Conservation (phyloP, 2,329 filamentous ascomycete species). For the Colletotrichum viniferum region DNA sequence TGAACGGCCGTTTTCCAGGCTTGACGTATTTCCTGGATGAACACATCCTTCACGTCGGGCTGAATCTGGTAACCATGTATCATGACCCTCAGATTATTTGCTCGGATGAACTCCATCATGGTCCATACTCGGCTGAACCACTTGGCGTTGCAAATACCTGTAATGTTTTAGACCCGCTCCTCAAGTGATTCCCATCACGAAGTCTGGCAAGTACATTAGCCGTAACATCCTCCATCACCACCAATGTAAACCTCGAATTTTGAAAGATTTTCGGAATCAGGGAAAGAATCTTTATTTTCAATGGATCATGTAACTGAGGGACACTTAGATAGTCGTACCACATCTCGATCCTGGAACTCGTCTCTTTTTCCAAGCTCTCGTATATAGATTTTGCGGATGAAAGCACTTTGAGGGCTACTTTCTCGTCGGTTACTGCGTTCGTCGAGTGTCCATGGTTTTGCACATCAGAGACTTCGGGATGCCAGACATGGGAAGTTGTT, state of each 20-base stretch:
- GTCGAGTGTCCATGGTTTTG: neutral
- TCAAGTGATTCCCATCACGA: neutral
- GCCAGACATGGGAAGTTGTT: neutral
- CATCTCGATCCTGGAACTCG: neutral
- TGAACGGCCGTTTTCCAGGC: neutral
- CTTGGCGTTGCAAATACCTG: neutral
- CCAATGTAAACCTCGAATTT: neutral
- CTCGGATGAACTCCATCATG: neutral
- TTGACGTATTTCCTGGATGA: neutral
- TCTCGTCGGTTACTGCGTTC: neutral
- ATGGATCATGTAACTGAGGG: neutral
- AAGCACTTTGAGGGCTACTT: neutral
- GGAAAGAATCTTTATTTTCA: neutral
- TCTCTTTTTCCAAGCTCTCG: neutral
- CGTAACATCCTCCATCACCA: neutral
- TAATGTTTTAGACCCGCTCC: neutral
- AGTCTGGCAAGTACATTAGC: neutral
- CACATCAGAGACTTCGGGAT: neutral
- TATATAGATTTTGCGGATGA: neutral
- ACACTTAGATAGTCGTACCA: neutral
- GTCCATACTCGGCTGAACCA: neutral
- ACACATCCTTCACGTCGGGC: rapidly evolving
- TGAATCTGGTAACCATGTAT: neutral
- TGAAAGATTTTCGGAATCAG: neutral
- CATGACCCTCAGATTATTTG: neutral